Evolutionary conservation across 176 grass and related monocot species (phyloP), one percentile per base, ranked within the genome.

Genomic region (Rhynchospora pubera): DNA sequence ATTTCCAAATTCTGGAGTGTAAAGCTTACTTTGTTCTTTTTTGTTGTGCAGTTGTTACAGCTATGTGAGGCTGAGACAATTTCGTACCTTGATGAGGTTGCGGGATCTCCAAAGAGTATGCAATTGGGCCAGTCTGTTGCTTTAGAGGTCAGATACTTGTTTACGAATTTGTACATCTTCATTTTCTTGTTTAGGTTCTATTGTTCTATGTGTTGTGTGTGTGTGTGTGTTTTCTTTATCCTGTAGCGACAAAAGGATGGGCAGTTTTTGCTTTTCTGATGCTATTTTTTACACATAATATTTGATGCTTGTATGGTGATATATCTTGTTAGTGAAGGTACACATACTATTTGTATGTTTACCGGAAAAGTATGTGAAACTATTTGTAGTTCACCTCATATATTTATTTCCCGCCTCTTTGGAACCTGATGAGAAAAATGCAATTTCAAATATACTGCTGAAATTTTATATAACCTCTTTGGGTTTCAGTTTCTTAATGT

Each of bases 81-180:
- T 76, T 98, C 95, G 65, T 98, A 94, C 89, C 95, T 98, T 47
- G 95, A 98, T 93, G 95, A 94, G 86, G 92, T 98, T 3, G 92
- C 95, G 52, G 88, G 90, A 79, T 91, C 84, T 5, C 84, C 85
- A 56, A 93, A 88, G 69, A 93, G 87, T 83, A 94, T 91, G 90
- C 85, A 77, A 79, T 83, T 94, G 53, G 95, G 89, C 77, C 91
- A 97, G 82, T 90, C 88, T 67, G 91, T 97, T 77, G 94, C 91
- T 85, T 79, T 88, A 84, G 89, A 98, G 92, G 95, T 93, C 30
- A 86, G 85, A 88, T 88, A 67, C 80, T 78, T 19, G 43, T 81
- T 62, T 65, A 48, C 21, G 18, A 30, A 79, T 62, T 63, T 59
- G 62, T 47, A 47, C 43, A 18, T 71, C 18, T 72, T 72, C 44